Evolutionary conservation across 768 basidiomycete genomes (phyloP).

Genomic region (Mycena maculata): DNA sequence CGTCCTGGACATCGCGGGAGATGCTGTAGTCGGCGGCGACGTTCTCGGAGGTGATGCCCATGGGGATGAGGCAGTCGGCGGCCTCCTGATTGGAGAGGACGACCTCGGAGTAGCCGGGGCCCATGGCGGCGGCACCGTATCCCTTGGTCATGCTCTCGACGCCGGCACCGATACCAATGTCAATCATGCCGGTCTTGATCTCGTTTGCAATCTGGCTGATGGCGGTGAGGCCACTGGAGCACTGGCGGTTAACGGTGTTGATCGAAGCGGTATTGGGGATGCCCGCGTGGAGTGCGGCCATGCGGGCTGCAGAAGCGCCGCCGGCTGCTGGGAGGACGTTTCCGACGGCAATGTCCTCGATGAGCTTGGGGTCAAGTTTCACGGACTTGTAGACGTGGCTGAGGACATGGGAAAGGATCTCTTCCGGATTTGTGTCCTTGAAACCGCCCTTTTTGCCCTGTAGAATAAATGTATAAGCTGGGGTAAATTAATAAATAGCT

Average conservation of each 20-base stretch:
- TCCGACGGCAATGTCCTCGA: conserved; percentile 88
- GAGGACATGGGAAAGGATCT: conserved; percentile 81
- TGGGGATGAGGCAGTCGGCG: conserved; percentile 85
- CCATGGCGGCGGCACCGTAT: conserved; percentile 68
- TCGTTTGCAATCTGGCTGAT: conserved; percentile 86
- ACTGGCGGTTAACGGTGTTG: conserved; percentile 91
- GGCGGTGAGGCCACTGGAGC: conserved; percentile 87
- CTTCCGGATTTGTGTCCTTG: conserved; percentile 89
- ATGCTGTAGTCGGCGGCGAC: conserved; percentile 84
- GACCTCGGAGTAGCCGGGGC: conserved; percentile 70
- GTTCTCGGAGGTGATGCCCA: conserved; percentile 97
- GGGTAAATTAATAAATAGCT: conserved; percentile 1
- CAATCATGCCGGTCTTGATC: conserved; percentile 83
- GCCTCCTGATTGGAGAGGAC: conserved; percentile 76
- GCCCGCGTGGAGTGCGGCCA: conserved; percentile 88
- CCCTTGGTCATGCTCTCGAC: conserved; percentile 92
- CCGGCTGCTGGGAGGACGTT: conserved; percentile 91
- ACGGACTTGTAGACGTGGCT: conserved; percentile 76
- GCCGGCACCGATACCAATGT: conserved; percentile 91
- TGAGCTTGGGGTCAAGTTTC: conserved; percentile 80
- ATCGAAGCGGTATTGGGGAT: conserved; percentile 81
- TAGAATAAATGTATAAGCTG: conserved; percentile 13
- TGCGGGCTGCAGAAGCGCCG: conserved; percentile 84
- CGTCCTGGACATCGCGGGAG: conserved; percentile 82
- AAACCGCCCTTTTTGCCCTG: conserved; percentile 89